These are phyloP conservation scores for Schizosaccharomyces cryophilus DNA, from an alignment of 805 yeast species.

Conservation along the genomic window DNA sequence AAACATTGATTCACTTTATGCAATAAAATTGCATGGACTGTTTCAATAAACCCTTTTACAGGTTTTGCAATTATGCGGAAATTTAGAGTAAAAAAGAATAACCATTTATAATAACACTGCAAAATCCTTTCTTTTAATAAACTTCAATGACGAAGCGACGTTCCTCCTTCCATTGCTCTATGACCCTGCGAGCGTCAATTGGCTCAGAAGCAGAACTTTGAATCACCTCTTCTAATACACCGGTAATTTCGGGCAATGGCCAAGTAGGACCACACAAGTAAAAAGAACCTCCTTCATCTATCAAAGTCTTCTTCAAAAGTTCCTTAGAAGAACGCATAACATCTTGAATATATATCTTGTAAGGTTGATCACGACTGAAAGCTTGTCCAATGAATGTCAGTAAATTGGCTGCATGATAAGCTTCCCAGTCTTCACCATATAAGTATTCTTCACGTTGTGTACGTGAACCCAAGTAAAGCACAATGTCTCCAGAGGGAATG, in stretches of 20 bases:
- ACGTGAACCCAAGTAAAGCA: constrained; percentile 75
- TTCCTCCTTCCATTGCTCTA: constrained; percentile 79
- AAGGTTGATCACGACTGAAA: constrained; percentile 87
- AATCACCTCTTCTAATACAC: constrained; percentile 64
- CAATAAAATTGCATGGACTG: too few species aligned
- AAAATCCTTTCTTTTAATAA: constrained; percentile 23
- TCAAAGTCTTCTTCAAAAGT: constrained; percentile 57
- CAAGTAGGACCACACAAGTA: constrained; percentile 96
- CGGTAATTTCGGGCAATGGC: constrained; percentile 94
- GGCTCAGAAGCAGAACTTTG: constrained; percentile 36
- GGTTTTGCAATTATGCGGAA: too few species aligned
- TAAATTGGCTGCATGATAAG: constrained; percentile 73
- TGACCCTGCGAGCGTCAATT: constrained; percentile 50
- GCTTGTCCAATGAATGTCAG: constrained; percentile 93
- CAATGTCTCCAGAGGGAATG: constrained; percentile 65
- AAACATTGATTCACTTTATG: too few species aligned
- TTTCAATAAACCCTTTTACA: too few species aligned
- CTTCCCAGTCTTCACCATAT: constrained; percentile 86
- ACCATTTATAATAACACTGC: too few species aligned
- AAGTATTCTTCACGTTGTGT: constrained; percentile 86
- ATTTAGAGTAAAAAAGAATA: too few species aligned
- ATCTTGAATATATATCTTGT: constrained; percentile 87
- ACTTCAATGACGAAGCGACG: constrained; percentile 87
- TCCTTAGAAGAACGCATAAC: constrained; percentile 55
- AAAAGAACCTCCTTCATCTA: constrained; percentile 59